Evolutionary conservation across 2,329 filamentous ascomycete species (phyloP).

Genomic region (Zarea fungicola): DNA sequence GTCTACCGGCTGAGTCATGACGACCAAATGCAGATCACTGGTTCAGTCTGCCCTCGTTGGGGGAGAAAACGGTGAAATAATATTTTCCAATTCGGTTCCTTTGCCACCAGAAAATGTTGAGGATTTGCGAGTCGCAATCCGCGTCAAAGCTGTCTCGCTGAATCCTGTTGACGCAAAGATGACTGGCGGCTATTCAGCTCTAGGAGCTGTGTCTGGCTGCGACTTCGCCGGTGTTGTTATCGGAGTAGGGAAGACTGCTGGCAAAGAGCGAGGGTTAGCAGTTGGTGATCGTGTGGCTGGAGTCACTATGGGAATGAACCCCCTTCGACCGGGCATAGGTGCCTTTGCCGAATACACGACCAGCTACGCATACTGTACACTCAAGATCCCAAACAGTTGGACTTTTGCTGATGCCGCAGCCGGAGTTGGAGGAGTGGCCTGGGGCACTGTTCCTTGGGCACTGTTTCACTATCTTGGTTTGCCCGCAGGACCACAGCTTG

Average conservation of each 20-base stretch:
- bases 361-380: neutral
- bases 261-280: neutral
- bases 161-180: slow-evolving; percentile 13
- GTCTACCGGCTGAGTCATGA: too few relatives aligned
- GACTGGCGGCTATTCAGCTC: neutral
- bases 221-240: slow-evolving; percentile 10
- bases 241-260: neutral
- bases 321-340: slow-evolving; percentile 7
- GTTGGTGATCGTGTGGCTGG: slow-evolving; percentile 10
- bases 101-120: too few relatives aligned
- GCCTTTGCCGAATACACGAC: slow-evolving; percentile 18
- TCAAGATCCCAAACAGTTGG: slow-evolving; percentile 14
- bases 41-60: too few relatives aligned
- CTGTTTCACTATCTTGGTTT: slow-evolving; percentile 18
- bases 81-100: too few relatives aligned
- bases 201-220: slow-evolving; percentile 4
- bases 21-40: too few relatives aligned
- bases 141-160: neutral
- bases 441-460: slow-evolving; percentile 17
- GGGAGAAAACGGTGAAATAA: too few relatives aligned
- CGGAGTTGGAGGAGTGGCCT: slow-evolving; percentile 12
- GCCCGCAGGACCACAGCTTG: slow-evolving; percentile 14
- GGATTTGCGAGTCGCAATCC: too few relatives aligned
- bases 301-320: slow-evolving; percentile 8
- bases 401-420: slow-evolving; percentile 16